Evolutionary conservation across 345 rosid genomes (phyloP), one percentile per base, ranked within the genome.

Genomic region (Gossypium rotundifolium): DNA sequence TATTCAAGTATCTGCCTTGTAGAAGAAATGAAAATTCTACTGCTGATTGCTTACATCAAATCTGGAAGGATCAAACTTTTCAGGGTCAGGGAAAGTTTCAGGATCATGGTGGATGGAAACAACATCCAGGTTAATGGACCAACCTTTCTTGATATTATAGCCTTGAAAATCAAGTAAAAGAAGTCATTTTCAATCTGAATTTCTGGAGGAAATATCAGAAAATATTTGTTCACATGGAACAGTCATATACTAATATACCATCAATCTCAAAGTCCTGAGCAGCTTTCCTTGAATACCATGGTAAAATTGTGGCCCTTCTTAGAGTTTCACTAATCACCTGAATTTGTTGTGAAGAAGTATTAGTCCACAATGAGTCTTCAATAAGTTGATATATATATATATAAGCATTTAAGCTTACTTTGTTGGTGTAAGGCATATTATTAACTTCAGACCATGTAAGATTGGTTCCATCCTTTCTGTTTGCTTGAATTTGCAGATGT

Each of bases 121-220:
- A 71, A 89, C 90, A 62, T 89, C 94, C 87, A 89, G 72, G 84
- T 88, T 89, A 42, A 89, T 33, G 1, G 90, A 88, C 91, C 94
- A 84, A 9, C 89, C 90, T 80, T 83, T 85, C 86, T 79, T 62
- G 68, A 89, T 89, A 48, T 80, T 73, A 18, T 72, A 86, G 49
- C 90, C 88, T 88, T 84, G 10, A 75, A 57, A 75, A 55, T 13
- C 51, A 7, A 27, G 13, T 20, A 16, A 25, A 44, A 9, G 4
- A 3, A 57, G 22, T 18, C 18, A 60, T 44, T 70, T 51, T 8
- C 46, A 53, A 29, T 52, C 14, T 49, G 33, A 6, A 38, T 2
- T 53, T 67, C 17, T 14, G 3, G 42, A 60, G 40, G 13, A 60
- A 25, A 27, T 59, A 58, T 58, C 62, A 10, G 33, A 58, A 5